Percentiles rank a stretch among this genome's conserved stretches.
Conservation (phyloP, 257 asterid genomes). For the Rubia yunnanensis region DNA sequence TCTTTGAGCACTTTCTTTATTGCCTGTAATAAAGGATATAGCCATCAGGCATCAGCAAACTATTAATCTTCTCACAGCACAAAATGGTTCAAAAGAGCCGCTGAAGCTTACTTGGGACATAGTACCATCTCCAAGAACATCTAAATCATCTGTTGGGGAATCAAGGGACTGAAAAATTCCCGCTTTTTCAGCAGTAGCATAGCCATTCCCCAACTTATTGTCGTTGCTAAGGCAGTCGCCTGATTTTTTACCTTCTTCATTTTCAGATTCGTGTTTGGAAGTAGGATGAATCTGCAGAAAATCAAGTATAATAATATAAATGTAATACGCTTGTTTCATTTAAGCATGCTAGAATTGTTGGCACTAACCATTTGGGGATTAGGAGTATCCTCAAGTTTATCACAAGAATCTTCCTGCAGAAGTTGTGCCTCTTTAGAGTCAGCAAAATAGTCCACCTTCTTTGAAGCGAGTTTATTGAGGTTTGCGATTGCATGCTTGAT, state of each 20-base stretch:
- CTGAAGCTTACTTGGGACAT: slow-evolving; percentile 48
- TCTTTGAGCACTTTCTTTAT: slow-evolving; percentile 70
- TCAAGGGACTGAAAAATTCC: slow-evolving; percentile 25
- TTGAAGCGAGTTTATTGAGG: slow-evolving; percentile 44
- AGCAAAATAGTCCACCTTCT: slow-evolving; percentile 21
- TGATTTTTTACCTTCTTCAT: slow-evolving; percentile 20
- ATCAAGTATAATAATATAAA: not conserved
- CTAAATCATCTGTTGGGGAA: slow-evolving; percentile 29
- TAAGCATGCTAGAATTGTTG: not conserved
- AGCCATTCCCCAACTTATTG: slow-evolving; percentile 17
- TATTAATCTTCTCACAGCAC: not conserved
- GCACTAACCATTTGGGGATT: slow-evolving; percentile 36
- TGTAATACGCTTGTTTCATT: not conserved
- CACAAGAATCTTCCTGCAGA: slow-evolving; percentile 25
- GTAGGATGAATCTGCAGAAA: slow-evolving; percentile 32
- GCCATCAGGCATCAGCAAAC: not conserved
- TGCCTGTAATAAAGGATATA: slow-evolving; percentile 32
- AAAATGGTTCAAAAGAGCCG: not conserved
- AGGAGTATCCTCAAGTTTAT: slow-evolving; percentile 24
- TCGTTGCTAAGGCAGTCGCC: slow-evolving; percentile 15
- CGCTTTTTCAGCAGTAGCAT: slow-evolving; percentile 29
- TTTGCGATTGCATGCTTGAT: slow-evolving; percentile 41
- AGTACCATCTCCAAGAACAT: slow-evolving; percentile 33
- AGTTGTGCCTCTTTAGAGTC: slow-evolving; percentile 18
- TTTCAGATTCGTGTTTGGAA: slow-evolving; percentile 20